Percentiles rank a stretch among this genome's conserved stretches.
Evolutionary conservation across 1,139 yeast genomes (phyloP).

Genomic region (Kodamaea plutei): DNA sequence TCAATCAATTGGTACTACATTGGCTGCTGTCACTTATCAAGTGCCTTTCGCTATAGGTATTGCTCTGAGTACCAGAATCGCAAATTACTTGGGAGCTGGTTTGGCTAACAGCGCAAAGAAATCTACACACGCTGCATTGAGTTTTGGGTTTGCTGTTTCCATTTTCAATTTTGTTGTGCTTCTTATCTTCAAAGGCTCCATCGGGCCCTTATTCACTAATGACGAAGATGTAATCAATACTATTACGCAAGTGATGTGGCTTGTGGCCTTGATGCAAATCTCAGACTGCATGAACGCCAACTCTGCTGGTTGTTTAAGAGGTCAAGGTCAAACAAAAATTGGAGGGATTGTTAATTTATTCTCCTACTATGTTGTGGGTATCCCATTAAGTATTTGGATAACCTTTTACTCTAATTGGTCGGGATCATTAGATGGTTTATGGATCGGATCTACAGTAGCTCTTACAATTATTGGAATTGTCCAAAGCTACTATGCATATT

Average conservation of each 20-base stretch:
- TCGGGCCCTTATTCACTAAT: conserved; percentile 38
- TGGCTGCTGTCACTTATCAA: conserved; percentile 50
- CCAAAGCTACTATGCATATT: conserved; percentile 43
- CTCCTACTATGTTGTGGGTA: conserved; percentile 50
- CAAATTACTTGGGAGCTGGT: conserved; percentile 56
- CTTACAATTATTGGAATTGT: conserved; percentile 49
- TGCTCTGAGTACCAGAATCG: conserved; percentile 57
- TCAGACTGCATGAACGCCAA: conserved; percentile 57
- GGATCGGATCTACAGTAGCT: conserved; percentile 53
- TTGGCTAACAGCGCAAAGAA: conserved; percentile 42
- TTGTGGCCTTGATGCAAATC: conserved; percentile 52
- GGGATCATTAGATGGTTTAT: conserved; percentile 47
- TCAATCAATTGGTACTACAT: conserved; percentile 54
- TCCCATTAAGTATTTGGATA: conserved; percentile 46
- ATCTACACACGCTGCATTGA: conserved; percentile 43
- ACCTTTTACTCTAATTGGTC: conserved; percentile 45
- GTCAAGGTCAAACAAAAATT: conserved; percentile 56
- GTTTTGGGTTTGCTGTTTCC: conserved; percentile 42
- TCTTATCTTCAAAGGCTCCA: conserved; percentile 32
- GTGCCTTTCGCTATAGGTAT: conserved; percentile 60
- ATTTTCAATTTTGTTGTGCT: conserved; percentile 37
- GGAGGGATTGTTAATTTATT: conserved; percentile 55
- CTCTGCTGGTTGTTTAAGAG: conserved; percentile 57
- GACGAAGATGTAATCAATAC: conserved; percentile 39
- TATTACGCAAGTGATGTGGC: conserved; percentile 45